Evolutionary conservation across 2,329 filamentous ascomycete genomes (phyloP).

Genomic region (Microsporum ferrugineum): DNA sequence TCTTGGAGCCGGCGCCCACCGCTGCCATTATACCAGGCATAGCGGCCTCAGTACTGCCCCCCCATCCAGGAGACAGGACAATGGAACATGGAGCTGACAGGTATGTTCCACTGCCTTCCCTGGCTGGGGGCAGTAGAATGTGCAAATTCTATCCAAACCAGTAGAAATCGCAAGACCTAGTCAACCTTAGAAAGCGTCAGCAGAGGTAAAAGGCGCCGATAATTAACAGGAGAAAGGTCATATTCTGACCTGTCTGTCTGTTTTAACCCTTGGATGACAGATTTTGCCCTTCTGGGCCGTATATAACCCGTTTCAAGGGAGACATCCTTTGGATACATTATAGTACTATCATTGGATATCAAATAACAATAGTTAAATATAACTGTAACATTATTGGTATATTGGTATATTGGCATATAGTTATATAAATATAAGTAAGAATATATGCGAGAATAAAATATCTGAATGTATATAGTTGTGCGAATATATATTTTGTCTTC

Average conservation of each 20-base stretch:
- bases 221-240: neutral
- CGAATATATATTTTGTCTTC: neutral
- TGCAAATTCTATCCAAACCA: neutral
- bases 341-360: too few species aligned
- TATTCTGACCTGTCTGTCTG: neutral
- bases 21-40: too few species aligned
- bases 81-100: too few species aligned
- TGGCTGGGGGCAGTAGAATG: neutral
- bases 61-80: too few species aligned
- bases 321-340: neutral
- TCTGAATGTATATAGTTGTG: neutral
- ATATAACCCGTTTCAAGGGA: neutral
- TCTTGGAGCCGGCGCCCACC: too few species aligned
- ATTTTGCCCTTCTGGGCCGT: neutral
- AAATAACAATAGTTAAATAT: neutral
- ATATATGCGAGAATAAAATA: neutral
- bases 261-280: neutral
- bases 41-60: too few species aligned
- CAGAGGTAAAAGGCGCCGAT: neutral
- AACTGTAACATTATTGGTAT: neutral
- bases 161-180: neutral
- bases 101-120: neutral
- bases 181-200: neutral
- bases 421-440: neutral
- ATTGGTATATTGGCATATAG: neutral